Conservation (phyloP, 371 early-diverging fungal genomes). For the Zopfochytrium polystomum region DNA sequence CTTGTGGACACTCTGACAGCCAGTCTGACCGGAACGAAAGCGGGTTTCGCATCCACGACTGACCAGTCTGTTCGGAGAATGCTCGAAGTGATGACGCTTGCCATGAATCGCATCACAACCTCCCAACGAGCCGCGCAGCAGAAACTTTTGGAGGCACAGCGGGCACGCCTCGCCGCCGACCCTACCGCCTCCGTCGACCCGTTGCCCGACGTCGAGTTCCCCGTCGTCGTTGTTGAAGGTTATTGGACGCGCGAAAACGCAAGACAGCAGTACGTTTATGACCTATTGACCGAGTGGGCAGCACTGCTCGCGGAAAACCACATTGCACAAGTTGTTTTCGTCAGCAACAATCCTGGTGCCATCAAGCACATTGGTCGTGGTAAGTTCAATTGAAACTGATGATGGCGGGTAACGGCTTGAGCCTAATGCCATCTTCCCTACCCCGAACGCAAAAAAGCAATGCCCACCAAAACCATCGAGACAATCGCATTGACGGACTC, state of each 20-base stretch:
- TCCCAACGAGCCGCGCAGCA: constrained; percentile 16
- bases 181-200: neutral
- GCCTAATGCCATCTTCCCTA: constrained; percentile 1
- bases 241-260: constrained; percentile 72
- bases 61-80: constrained; percentile 53
- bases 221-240: constrained; percentile 85
- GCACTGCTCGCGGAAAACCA: constrained; percentile 33
- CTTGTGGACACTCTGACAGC: constrained; percentile 75
- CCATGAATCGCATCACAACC: constrained; percentile 35
- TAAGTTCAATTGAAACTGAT: constrained; percentile 29
- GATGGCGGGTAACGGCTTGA: no score
- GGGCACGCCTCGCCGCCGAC: neutral
- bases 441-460: constrained; percentile 42
- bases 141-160: neutral
- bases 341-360: constrained; percentile 72
- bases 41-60: constrained; percentile 56
- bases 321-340: constrained; percentile 88
- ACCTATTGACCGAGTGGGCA: constrained; percentile 66
- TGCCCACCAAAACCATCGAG: constrained; percentile 76
- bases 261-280: constrained; percentile 58
- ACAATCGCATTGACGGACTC: constrained; percentile 69
- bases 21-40: constrained; percentile 85
- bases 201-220: constrained; percentile 48
- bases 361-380: constrained; percentile 67
- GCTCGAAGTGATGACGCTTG: constrained; percentile 53